These are phyloP conservation scores for Penstemon barbatus DNA, from an alignment of 257 asterid species.

Conservation along the genomic window DNA sequence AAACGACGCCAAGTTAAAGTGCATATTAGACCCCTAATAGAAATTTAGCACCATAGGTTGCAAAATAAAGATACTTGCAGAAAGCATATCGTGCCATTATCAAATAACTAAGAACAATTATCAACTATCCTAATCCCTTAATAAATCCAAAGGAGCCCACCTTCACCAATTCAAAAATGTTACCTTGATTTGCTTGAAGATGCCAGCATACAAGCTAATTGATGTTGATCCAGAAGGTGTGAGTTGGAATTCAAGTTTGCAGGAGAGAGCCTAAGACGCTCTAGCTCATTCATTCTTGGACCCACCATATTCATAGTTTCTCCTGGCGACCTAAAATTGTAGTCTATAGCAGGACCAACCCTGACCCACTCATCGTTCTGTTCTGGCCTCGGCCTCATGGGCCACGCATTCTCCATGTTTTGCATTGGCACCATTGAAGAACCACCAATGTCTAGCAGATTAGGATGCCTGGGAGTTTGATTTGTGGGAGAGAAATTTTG, in stretches of 20 bases:
- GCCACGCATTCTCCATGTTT: conserved; percentile 16
- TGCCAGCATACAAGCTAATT: conserved; percentile 28
- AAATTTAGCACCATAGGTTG: not conserved
- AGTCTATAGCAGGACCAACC: conserved; percentile 1
- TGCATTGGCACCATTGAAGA: not conserved
- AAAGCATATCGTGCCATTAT: not conserved
- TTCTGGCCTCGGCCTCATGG: conserved; percentile 18
- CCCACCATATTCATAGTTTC: conserved; percentile 11
- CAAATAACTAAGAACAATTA: not conserved
- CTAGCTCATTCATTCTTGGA: conserved; percentile 21
- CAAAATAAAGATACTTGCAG: not conserved
- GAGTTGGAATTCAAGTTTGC: conserved; percentile 13
- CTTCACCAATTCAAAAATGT: not conserved
- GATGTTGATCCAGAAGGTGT: conserved; percentile 24
- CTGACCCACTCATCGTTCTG: not conserved
- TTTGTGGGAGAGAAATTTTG: conserved; percentile 12
- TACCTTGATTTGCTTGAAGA: conserved; percentile 39
- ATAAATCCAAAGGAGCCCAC: not conserved
- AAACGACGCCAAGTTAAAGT: conserved; percentile 5
- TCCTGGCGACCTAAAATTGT: not conserved
- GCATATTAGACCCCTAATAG: not conserved
- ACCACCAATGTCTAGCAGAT: conserved; percentile 1
- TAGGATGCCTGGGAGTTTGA: conserved; percentile 15
- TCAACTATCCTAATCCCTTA: not conserved
- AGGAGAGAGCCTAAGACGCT: conserved; percentile 26